These are phyloP conservation scores for Geum urbanum DNA, from an alignment of 306 rosid species.

Conservation along the genomic window DNA sequence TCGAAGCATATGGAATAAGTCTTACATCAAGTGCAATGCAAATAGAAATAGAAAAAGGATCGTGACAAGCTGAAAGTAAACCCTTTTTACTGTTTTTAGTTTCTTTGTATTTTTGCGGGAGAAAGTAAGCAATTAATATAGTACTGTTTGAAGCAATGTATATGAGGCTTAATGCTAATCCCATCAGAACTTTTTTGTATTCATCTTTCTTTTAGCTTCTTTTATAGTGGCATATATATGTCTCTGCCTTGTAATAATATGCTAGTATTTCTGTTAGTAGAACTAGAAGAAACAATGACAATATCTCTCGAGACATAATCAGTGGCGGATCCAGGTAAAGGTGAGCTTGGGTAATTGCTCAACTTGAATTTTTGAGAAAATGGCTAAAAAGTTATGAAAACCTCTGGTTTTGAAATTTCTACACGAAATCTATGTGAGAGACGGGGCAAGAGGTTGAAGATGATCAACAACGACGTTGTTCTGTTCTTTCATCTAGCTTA, in stretches of 20 bases:
- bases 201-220: not conserved
- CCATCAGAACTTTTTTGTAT: not conserved
- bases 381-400: no score
- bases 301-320: no score
- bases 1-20: constrained; percentile 36
- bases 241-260: not conserved
- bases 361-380: no score
- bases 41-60: not conserved
- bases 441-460: no score
- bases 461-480: no score
- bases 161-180: not conserved
- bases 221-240: not conserved
- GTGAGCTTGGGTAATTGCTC: no score
- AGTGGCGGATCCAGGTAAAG: no score
- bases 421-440: no score
- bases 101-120: not conserved
- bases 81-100: not conserved
- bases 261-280: not conserved
- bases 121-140: not conserved
- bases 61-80: constrained; percentile 4
- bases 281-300: not conserved
- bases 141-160: not conserved
- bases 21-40: constrained; percentile 10
- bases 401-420: no score
- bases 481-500: no score